phyloP scores from a whole-genome alignment of 2,329 filamentous ascomycete genomes.

The Scedosporium dehoogii region DNA sequence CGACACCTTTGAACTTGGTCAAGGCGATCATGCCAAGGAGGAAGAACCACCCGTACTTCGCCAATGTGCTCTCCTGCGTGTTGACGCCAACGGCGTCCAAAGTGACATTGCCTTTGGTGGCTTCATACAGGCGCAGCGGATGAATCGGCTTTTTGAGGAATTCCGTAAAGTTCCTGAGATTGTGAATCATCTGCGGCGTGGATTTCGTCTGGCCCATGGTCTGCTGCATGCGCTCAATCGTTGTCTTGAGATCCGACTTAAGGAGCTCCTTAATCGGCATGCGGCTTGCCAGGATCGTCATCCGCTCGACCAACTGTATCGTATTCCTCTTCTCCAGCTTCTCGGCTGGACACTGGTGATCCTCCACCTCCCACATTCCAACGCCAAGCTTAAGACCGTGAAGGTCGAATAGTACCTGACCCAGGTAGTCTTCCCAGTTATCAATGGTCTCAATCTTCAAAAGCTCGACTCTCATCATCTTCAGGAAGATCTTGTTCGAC shows the following conservation, averaged over 20 bases:
- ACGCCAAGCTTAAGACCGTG: slow-evolving; percentile 70
- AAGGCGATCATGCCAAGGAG: slow-evolving; percentile 80
- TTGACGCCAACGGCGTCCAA: slow-evolving; percentile 63
- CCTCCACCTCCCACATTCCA: slow-evolving; percentile 54
- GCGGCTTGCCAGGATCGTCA: slow-evolving; percentile 69
- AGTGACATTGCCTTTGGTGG: slow-evolving; percentile 67
- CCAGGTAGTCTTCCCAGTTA: slow-evolving; percentile 77
- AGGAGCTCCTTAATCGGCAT: slow-evolving; percentile 85
- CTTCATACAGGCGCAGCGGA: slow-evolving; percentile 67
- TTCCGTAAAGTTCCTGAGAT: slow-evolving; percentile 70
- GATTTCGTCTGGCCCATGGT: slow-evolving; percentile 72
- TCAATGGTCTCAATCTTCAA: slow-evolving; percentile 65
- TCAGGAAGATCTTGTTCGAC: slow-evolving; percentile 79
- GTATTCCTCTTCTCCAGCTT: slow-evolving; percentile 73
- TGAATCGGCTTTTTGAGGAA: slow-evolving; percentile 79
- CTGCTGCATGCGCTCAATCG: slow-evolving; percentile 88
- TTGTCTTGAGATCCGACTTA: slow-evolving; percentile 81
- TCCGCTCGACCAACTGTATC: slow-evolving; percentile 70
- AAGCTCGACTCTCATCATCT: slow-evolving; percentile 79
- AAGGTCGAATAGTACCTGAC: slow-evolving; percentile 74
- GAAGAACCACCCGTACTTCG: slow-evolving; percentile 85
- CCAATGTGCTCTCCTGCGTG: slow-evolving; percentile 59
- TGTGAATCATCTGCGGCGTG: slow-evolving; percentile 73
- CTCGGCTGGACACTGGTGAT: slow-evolving; percentile 72
- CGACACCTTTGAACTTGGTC: slow-evolving; percentile 67